Evolutionary conservation across 2,329 filamentous ascomycete species (phyloP).

Genomic region (Colletotrichum falcatum): DNA sequence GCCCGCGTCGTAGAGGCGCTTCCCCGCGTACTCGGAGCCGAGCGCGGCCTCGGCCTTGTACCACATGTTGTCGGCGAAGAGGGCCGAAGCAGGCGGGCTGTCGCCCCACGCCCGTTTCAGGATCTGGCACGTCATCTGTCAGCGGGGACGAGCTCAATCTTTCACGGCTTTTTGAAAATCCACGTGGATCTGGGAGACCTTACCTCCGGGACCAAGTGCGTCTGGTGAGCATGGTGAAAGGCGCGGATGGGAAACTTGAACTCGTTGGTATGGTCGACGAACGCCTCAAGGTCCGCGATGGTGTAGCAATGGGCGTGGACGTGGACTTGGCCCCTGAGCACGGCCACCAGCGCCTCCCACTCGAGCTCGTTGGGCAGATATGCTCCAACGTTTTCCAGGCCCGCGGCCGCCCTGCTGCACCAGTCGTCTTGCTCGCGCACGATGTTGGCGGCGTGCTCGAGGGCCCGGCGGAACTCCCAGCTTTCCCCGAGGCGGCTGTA

Average conservation of each 20-base stretch:
- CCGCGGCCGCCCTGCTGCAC: constrained; percentile 68
- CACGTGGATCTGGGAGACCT: constrained; percentile 25
- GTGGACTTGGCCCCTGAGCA: constrained; percentile 74
- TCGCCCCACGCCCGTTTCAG: constrained; percentile 68
- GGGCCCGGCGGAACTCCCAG: constrained; percentile 75
- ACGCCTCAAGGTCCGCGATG: constrained; percentile 74
- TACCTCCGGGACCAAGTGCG: constrained; percentile 73
- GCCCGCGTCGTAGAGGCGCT: constrained; percentile 72
- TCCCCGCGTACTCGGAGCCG: constrained; percentile 74
- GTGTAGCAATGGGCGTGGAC: constrained; percentile 81
- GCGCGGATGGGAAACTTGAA: constrained; percentile 75
- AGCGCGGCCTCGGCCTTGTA: constrained; percentile 77
- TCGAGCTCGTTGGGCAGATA: constrained; percentile 72
- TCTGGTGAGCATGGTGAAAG: constrained; percentile 78
- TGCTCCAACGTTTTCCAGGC: constrained; percentile 61
- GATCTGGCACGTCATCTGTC: constrained; percentile 51
- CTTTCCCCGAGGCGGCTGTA: constrained; percentile 75
- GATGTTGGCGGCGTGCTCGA: constrained; percentile 70
- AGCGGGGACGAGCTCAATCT: neutral
- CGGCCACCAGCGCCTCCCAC: constrained; percentile 73
- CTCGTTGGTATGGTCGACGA: constrained; percentile 78
- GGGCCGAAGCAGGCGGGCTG: constrained; percentile 65
- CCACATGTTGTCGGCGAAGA: constrained; percentile 80
- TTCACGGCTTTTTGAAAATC: neutral
- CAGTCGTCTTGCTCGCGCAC: constrained; percentile 75